A percentile compares a stretch with the other conserved stretches of the same genome.
These are phyloP conservation scores for Backusella westeae DNA, from an alignment of 192 early-diverging fungal genomes.

Conservation along the genomic window DNA sequence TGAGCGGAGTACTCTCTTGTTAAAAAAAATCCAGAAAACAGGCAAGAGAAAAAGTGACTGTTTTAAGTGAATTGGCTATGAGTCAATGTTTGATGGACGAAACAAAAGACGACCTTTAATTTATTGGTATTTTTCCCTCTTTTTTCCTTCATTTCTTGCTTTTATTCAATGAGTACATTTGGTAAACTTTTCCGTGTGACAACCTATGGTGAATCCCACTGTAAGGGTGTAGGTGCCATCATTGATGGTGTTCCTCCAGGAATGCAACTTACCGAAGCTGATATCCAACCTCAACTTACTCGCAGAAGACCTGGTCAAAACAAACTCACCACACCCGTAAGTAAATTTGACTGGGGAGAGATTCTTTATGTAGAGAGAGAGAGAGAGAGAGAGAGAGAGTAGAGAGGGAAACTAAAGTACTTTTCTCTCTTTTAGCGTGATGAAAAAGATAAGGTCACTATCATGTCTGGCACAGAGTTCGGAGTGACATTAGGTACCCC, in stretches of 20 bases:
- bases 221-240: conserved; percentile 96
- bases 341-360: background rate
- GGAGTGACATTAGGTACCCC: conserved; percentile 94
- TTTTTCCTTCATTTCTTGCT: background rate
- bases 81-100: conserved; percentile 6
- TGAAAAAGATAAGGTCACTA: conserved; percentile 92
- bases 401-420: background rate
- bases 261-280: conserved; percentile 82
- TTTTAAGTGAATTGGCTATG: background rate
- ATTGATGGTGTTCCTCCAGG: conserved; percentile 96
- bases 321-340: conserved; percentile 91
- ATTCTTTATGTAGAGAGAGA: background rate
- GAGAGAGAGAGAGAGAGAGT: background rate
- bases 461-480: conserved; percentile 91
- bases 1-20: background rate
- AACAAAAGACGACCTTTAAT: background rate
- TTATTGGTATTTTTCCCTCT: background rate
- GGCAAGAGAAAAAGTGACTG: background rate
- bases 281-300: conserved; percentile 91
- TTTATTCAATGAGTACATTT: conserved; percentile 71
- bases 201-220: conserved; percentile 98
- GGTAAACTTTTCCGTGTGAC: conserved; percentile 85
- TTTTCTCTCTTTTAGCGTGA: conserved; percentile 59
- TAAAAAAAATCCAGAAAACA: background rate
- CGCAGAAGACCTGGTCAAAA: conserved; percentile 96